A percentile compares a stretch with the other conserved stretches of the same genome.
These are phyloP conservation scores for Logfia minima DNA, from an alignment of 129 eudicot genomes.

Conservation along the genomic window DNA sequence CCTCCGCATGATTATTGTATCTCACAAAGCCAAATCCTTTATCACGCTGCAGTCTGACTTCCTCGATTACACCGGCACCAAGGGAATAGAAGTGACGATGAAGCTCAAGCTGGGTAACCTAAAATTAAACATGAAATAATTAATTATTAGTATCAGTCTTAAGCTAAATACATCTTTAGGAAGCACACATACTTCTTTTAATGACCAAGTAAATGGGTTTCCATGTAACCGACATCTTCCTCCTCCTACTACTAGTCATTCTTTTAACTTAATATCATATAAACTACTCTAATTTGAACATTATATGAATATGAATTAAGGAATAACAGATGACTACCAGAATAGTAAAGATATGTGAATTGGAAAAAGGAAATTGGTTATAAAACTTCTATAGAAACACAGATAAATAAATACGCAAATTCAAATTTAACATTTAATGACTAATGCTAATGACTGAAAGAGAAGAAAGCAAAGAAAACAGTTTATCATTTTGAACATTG, in stretches of 20 bases:
- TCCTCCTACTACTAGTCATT: background rate
- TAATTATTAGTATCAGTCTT: background rate
- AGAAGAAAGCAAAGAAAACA: background rate
- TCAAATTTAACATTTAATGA: background rate
- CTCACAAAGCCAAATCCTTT: constrained; percentile 96
- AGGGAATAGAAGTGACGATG: constrained; percentile 82
- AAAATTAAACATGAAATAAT: constrained; percentile 15
- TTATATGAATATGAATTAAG: background rate
- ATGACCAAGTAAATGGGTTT: too few species aligned
- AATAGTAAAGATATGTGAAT: background rate
- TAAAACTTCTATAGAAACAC: background rate
- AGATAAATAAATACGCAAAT: too few species aligned
- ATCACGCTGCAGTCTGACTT: constrained; percentile 90
- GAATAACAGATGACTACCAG: background rate
- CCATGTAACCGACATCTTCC: background rate
- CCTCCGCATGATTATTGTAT: constrained; percentile 81
- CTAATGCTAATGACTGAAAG: constrained; percentile 1
- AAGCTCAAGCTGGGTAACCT: constrained; percentile 83
- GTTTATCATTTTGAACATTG: background rate
- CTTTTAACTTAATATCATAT: background rate
- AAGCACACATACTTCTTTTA: background rate
- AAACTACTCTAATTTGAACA: background rate
- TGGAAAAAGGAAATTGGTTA: background rate
- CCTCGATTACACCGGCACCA: constrained; percentile 83
- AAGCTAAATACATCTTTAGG: background rate